phyloP scores from a whole-genome alignment of 768 basidiomycete species.

The Rhodosporidiobolus odoratus region DNA sequence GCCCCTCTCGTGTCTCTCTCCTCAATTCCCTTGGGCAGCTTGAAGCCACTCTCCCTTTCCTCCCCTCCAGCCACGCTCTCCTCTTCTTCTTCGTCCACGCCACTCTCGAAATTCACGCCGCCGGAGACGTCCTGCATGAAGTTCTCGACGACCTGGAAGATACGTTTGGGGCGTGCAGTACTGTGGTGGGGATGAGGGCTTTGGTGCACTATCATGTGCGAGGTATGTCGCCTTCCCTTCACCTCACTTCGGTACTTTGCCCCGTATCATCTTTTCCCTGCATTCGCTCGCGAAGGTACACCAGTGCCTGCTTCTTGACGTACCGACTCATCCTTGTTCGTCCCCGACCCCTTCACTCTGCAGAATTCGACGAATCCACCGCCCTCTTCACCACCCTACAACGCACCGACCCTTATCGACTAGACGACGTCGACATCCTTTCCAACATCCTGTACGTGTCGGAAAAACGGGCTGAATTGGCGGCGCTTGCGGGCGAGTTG shows the following conservation, averaged over 20 bases:
- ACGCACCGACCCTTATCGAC: constrained; percentile 71
- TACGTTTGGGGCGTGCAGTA: constrained; percentile 52
- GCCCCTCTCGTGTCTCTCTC: not conserved
- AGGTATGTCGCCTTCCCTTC: constrained; percentile 54
- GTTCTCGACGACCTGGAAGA: constrained; percentile 75
- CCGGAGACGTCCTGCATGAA: constrained; percentile 75
- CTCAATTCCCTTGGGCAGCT: constrained; percentile 40
- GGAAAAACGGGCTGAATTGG: constrained; percentile 78
- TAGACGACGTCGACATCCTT: constrained; percentile 92
- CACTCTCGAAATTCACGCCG: constrained; percentile 79
- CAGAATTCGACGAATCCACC: constrained; percentile 85
- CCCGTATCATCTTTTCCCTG: not conserved
- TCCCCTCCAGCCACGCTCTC: constrained; percentile 56
- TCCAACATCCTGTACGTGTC: constrained; percentile 97
- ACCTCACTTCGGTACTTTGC: not conserved
- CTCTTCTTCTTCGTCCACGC: constrained; percentile 81
- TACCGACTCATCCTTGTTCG: too few species aligned
- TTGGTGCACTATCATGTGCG: constrained; percentile 83
- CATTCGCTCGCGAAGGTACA: not conserved
- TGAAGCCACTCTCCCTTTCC: constrained; percentile 50
- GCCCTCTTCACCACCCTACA: constrained; percentile 77
- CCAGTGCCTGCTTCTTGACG: too few species aligned
- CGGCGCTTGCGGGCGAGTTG: constrained; percentile 85
- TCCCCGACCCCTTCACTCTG: not conserved
- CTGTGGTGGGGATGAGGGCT: constrained; percentile 72